Evolutionary conservation across 2,329 filamentous ascomycete genomes (phyloP), one percentile per base, ranked within the genome.

Genomic region (Sporothrix dimorphospora): DNA sequence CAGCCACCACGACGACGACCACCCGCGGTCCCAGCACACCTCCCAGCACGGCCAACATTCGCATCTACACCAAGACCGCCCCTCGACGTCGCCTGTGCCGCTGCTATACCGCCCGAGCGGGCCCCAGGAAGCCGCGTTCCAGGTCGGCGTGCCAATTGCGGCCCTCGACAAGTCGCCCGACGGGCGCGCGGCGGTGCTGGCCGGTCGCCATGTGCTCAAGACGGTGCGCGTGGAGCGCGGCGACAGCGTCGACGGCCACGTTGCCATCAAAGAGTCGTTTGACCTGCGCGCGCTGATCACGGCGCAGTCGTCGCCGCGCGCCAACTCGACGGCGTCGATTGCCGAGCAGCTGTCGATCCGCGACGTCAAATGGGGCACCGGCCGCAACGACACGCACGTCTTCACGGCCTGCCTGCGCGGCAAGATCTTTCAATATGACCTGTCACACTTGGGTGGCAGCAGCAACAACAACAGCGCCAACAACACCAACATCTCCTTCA

Each of bases 341-440:
- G 78, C 83, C 65, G 89, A 91, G 73, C 88, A 90, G 78, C 82
- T 91, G 66, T 89, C 88, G 47, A 90, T 91, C 74, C 86, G 87
- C 75, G 87, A 90, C 73, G 88, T 89, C 67, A 89, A 88, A 77
- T 89, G 89, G 85, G 82, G 83, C 7, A 81, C 77, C 0, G 78
- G 78, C 27, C 83, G 86, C 40, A 83, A 81, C 72, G 83, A 85
- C 74, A 83, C 84, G 16, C 85, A 84, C 49, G 84, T 91, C 70
- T 88, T 90, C 75, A 91, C 89, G 0, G 89, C 89, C 2, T 90
- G 88, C 77, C 86, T 87, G 67, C 89, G 87, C 73, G 89, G 89
- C 76, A 88, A 88, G 79, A 89, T 91, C 75, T 90, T 90, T 73
- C 83, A 87, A 73, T 91, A 91, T 76, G 88, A 91, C 78, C 78